These are phyloP conservation scores for Phytophthora pinifolia DNA, from an alignment of 352 stramenopile genomes.

Conservation along the genomic window DNA sequence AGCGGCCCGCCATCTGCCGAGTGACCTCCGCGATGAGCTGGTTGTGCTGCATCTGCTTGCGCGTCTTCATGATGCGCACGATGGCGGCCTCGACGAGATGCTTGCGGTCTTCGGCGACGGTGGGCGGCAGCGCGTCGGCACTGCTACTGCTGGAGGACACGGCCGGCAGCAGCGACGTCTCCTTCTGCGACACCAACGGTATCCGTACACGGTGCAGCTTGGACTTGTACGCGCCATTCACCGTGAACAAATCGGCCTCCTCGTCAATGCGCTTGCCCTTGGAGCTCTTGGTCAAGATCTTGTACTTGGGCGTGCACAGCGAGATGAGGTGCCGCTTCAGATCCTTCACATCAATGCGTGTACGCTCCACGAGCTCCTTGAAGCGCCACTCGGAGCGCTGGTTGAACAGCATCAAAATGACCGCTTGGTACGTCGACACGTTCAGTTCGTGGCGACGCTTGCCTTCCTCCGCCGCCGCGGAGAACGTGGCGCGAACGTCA, in stretches of 20 bases:
- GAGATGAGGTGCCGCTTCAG: constrained; percentile 96
- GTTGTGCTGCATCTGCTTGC: constrained; percentile 92
- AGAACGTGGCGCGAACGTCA: constrained; percentile 92
- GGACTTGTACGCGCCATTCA: constrained; percentile 95
- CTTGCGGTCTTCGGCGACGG: constrained; percentile 95
- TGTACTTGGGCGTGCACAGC: constrained; percentile 97
- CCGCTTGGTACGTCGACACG: constrained; percentile 98
- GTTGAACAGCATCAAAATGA: constrained; percentile 99
- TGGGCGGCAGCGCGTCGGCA: constrained; percentile 79
- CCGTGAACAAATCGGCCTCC: constrained; percentile 92
- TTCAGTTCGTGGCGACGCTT: constrained; percentile 93
- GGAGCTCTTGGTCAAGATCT: constrained; percentile 96
- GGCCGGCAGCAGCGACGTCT: constrained; percentile 56
- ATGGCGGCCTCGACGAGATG: constrained; percentile 95
- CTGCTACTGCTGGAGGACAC: constrained; percentile 36
- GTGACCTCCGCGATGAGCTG: constrained; percentile 92
- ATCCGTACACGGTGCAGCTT: constrained; percentile 91
- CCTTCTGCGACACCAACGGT: constrained; percentile 83
- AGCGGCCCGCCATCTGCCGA: constrained; percentile 87
- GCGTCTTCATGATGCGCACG: constrained; percentile 96
- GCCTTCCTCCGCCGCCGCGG: constrained; percentile 45
- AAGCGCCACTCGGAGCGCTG: constrained; percentile 74
- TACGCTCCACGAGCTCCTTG: constrained; percentile 89
- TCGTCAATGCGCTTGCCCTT: constrained; percentile 97
- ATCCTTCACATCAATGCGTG: constrained; percentile 87